Conservation (phyloP, 768 basidiomycete genomes). For the Boletus insuetus region DNA sequence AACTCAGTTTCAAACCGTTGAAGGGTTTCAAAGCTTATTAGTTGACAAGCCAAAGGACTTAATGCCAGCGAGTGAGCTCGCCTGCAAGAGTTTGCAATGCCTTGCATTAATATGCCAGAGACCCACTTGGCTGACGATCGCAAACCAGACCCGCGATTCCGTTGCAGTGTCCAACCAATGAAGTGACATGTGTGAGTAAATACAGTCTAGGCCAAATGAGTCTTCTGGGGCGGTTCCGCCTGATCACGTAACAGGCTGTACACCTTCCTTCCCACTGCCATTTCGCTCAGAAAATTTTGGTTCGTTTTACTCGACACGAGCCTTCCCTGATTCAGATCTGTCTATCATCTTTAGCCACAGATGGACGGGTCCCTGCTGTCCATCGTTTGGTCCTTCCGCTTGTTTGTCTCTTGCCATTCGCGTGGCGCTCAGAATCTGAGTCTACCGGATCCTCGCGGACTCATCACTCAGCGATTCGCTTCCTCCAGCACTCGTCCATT, state of each 20-base stretch:
- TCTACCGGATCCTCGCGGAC: conserved; percentile 24
- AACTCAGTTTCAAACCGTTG: conserved; percentile 3
- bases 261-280: conserved; percentile 18
- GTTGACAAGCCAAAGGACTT: neutral
- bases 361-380: conserved; percentile 14
- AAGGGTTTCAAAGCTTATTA: conserved; percentile 2
- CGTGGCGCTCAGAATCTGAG: conserved; percentile 22
- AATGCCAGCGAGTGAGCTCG: conserved; percentile 7
- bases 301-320: conserved; percentile 11
- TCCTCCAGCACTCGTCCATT: conserved; percentile 5
- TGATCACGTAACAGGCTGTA: conserved; percentile 31
- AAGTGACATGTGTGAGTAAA: no score
- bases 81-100: no score
- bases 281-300: conserved; percentile 17
- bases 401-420: conserved; percentile 10
- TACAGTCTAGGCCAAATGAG: conserved; percentile 5
- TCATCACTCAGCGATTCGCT: conserved; percentile 27
- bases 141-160: no score
- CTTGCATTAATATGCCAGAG: neutral
- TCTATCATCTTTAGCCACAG: conserved; percentile 12
- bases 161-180: no score
- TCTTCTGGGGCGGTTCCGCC: conserved; percentile 22
- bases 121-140: no score
- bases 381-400: conserved; percentile 7
- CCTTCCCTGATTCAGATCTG: conserved; percentile 20